Evolutionary conservation across 2,329 filamentous ascomycete species (phyloP).

Genomic region (Ascochyta lentis): DNA sequence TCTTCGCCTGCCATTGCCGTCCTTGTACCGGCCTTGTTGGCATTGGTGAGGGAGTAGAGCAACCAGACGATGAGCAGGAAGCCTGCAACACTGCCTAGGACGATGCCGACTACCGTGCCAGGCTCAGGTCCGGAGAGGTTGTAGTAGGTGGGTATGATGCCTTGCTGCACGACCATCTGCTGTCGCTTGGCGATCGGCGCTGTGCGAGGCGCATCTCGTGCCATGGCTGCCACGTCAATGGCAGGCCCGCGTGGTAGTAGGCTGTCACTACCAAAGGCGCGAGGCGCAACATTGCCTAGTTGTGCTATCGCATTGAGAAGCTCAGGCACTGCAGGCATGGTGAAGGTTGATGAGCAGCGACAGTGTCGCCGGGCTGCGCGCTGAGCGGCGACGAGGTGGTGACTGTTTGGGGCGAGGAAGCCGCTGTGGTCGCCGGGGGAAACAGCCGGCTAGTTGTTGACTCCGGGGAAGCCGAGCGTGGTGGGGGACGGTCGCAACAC

Average conservation of each 20-base stretch:
- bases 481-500: slow-evolving; percentile 22
- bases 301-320: slow-evolving; percentile 29
- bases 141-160: slow-evolving; percentile 68
- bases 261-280: slow-evolving; percentile 21
- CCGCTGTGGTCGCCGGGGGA: slow-evolving; percentile 23
- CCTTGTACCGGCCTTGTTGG: slow-evolving; percentile 36
- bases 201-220: slow-evolving; percentile 19
- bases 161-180: slow-evolving; percentile 26
- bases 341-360: slow-evolving; percentile 17
- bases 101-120: slow-evolving; percentile 66
- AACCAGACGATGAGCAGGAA: slow-evolving; percentile 62
- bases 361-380: slow-evolving; percentile 18
- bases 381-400: slow-evolving; percentile 10
- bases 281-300: slow-evolving; percentile 32
- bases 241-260: slow-evolving; percentile 28
- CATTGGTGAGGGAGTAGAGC: slow-evolving; percentile 51
- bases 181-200: slow-evolving; percentile 27
- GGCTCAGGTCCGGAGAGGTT: slow-evolving; percentile 60
- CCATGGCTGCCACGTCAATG: slow-evolving; percentile 19
- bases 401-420: slow-evolving; percentile 17
- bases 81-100: slow-evolving; percentile 60
- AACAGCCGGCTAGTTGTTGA: slow-evolving; percentile 23
- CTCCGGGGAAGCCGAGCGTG: slow-evolving; percentile 33
- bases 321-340: slow-evolving; percentile 40
- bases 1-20: slow-evolving; percentile 58